Base-by-base conservation (phyloP, 257 asterid species). In the Solanum sparsipilum region DNA sequence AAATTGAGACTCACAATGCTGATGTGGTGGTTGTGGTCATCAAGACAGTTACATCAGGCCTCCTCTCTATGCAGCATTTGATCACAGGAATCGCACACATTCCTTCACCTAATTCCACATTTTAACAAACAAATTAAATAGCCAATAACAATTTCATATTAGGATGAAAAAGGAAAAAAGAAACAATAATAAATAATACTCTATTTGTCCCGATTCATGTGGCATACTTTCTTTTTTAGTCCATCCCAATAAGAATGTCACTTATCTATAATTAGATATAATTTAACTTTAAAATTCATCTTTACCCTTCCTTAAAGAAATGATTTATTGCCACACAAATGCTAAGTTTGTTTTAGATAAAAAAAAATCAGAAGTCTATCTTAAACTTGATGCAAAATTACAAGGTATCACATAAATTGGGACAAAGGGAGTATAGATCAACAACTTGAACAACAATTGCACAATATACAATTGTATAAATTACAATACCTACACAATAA, bases 21-120 rank as follows among this genome's bases (percentile, higher is more conserved):
- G 98, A 96, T 11, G 88, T 75, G 29, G 98, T 93, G 16, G 98
- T 91, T 23, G 98, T 95, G 68, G 98, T 96, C 98, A 96, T 93
- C 93, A 96, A 90, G 27, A 95, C 94, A 88, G 93, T 92, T 34
- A 95, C 92, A 86, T 92, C 96, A 41, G 98, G 96, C 91, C 92
- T 92, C 90, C 93, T 91, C 88, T 91, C 94, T 87, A 94, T 84
- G 89, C 95, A 93, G 88, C 95, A 92, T 89, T 93, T 94, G 84
- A 97, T 94, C 90, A 96, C 93, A 58, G 96, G 99, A 91, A 96
- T 91, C 8, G 98, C 96, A 13, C 95, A 92, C 91, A 96, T 81
- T 87, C 99, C 98, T 92, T 97, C 99, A 36, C 99, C 99, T 97
- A 86, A 65, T 71, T 63, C 29, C 70, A 0, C 85, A 82, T 48